These are phyloP conservation scores for Taphrina communis DNA, from an alignment of 1,139 yeast species.

Conservation along the genomic window DNA sequence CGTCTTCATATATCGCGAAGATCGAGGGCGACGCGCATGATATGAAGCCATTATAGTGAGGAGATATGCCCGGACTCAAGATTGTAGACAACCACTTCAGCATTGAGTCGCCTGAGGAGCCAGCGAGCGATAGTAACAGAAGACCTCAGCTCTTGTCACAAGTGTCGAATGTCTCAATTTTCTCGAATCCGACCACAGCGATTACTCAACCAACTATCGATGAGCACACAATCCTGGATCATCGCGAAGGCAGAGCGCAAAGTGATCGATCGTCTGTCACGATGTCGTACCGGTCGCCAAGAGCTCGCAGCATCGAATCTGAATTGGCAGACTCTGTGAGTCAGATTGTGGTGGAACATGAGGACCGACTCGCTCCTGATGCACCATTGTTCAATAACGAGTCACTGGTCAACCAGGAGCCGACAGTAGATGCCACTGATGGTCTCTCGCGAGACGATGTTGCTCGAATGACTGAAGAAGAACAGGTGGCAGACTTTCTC, in stretches of 20 bases:
- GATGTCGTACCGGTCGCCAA: background rate
- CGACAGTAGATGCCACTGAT: background rate
- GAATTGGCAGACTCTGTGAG: conserved; percentile 13
- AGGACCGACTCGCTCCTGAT: too few species aligned
- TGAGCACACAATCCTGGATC: background rate
- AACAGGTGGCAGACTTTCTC: conserved; percentile 51
- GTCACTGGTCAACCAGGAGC: background rate
- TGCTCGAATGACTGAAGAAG: conserved; percentile 12
- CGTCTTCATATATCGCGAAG: too few species aligned
- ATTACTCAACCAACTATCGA: conserved; percentile 1
- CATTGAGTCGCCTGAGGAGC: background rate
- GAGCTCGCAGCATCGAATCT: conserved; percentile 20
- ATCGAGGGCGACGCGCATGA: background rate
- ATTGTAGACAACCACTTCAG: conserved; percentile 16
- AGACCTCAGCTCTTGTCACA: conserved; percentile 23
- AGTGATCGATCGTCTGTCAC: background rate
- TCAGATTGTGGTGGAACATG: background rate
- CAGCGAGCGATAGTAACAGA: background rate
- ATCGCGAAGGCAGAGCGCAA: conserved; percentile 2
- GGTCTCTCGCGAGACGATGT: conserved; percentile 11
- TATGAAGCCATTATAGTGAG: background rate
- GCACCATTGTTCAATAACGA: background rate
- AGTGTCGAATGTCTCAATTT: conserved; percentile 14
- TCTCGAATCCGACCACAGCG: conserved; percentile 24
- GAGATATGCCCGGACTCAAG: conserved; percentile 7